A percentile compares a stretch with the other conserved stretches of the same genome.
Conservation (phyloP, 305 asterid genomes). For the Fraxinus floribunda region DNA sequence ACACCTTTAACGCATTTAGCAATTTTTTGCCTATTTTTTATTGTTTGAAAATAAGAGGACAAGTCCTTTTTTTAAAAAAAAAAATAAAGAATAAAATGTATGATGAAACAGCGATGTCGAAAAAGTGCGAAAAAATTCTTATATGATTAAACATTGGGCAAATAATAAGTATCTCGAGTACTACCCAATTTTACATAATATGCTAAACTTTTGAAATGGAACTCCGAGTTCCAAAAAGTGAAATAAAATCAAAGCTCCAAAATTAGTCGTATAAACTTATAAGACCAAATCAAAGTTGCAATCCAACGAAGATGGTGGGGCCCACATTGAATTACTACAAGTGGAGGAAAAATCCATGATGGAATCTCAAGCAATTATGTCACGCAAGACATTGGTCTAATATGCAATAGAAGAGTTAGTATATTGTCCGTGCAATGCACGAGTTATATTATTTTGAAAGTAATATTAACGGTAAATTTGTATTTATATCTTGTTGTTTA, state of each 20-base stretch:
- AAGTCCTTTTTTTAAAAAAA: neutral
- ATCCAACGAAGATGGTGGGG: neutral
- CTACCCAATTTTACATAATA: too few relatives aligned
- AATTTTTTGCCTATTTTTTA: neutral
- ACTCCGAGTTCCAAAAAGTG: neutral
- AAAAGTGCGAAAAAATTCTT: neutral
- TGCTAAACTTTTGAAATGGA: neutral
- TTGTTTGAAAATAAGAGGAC: neutral
- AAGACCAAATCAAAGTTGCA: neutral
- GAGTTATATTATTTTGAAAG: too few relatives aligned
- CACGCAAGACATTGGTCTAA: too few relatives aligned
- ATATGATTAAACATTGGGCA: too few relatives aligned
- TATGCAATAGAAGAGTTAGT: neutral
- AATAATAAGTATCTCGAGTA: too few relatives aligned
- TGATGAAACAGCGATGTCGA: neutral
- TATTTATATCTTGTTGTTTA: too few relatives aligned
- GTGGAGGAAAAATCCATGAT: neutral
- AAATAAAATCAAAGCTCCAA: neutral
- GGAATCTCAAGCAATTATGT: neutral
- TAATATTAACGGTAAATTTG: too few relatives aligned
- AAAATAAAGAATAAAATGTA: neutral
- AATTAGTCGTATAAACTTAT: neutral
- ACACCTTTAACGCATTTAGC: too few relatives aligned
- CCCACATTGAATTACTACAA: neutral
- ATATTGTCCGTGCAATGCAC: too few relatives aligned